These are phyloP conservation scores for Sugiyamaella americana DNA, from an alignment of 805 yeast genomes.

Conservation along the genomic window DNA sequence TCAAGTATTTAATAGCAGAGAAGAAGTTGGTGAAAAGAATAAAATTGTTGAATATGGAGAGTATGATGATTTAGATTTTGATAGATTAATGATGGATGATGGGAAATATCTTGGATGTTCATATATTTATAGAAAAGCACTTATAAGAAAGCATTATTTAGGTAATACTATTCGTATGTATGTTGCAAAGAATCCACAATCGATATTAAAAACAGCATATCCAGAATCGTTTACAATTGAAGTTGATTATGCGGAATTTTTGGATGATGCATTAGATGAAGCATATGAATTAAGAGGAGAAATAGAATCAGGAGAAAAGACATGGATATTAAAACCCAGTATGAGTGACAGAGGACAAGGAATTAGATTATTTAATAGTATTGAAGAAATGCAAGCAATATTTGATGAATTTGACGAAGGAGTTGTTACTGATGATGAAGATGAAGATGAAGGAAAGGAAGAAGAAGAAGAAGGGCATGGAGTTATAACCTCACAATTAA, in stretches of 20 bases:
- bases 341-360: constrained; percentile 99
- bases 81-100: constrained; percentile 42
- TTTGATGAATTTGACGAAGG: constrained; percentile 83
- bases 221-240: constrained; percentile 79
- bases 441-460: constrained; percentile 32
- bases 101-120: constrained; percentile 61
- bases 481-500: constrained; percentile 74
- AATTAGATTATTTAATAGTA: constrained; percentile 69
- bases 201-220: constrained; percentile 52
- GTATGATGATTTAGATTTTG: constrained; percentile 82
- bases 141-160: constrained; percentile 84
- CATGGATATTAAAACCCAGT: constrained; percentile 91
- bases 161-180: constrained; percentile 78
- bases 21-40: background rate
- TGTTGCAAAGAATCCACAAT: constrained; percentile 65
- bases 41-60: constrained; percentile 76
- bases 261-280: constrained; percentile 91
- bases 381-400: constrained; percentile 73
- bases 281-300: constrained; percentile 82
- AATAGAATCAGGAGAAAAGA: constrained; percentile 47
- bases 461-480: constrained; percentile 44
- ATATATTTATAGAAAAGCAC: constrained; percentile 81
- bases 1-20: background rate
- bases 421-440: constrained; percentile 56
- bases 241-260: constrained; percentile 90